Conservation (phyloP, 108 stramenopile genomes). For the Conticribra guillardii region DNA sequence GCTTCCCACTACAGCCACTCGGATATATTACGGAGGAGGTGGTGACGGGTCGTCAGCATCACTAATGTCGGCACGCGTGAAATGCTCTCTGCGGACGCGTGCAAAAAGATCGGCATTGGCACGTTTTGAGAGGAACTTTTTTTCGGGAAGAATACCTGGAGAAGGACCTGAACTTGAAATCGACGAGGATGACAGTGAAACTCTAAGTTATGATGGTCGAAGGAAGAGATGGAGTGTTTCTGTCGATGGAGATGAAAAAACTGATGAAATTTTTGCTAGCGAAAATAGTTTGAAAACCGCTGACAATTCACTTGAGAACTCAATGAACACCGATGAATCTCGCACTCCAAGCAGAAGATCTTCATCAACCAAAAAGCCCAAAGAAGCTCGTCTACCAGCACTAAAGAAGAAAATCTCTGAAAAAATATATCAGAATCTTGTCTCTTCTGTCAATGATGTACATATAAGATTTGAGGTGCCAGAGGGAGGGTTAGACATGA, state of each 20-base stretch:
- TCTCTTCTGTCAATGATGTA: slow-evolving; percentile 64
- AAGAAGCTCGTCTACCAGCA: slow-evolving; percentile 28
- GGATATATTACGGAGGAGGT: slow-evolving; percentile 64
- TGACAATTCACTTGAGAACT: not conserved
- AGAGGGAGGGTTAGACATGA: slow-evolving; percentile 58
- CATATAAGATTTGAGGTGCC: slow-evolving; percentile 84
- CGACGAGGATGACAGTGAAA: slow-evolving; percentile 10
- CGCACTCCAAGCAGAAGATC: slow-evolving; percentile 13
- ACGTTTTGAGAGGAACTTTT: slow-evolving; percentile 78
- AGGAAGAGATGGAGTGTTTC: slow-evolving; percentile 21
- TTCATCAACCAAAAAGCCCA: slow-evolving; percentile 21
- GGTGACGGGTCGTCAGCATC: slow-evolving; percentile 9
- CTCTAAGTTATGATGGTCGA: slow-evolving; percentile 28
- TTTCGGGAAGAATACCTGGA: slow-evolving; percentile 67
- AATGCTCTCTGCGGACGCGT: slow-evolving; percentile 68
- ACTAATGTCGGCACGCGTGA: not conserved
- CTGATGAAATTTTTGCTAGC: not conserved
- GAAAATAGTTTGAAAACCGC: not conserved
- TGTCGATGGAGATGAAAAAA: slow-evolving; percentile 11
- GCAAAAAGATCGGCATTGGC: slow-evolving; percentile 77
- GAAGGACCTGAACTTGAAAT: slow-evolving; percentile 58
- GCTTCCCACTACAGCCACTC: slow-evolving; percentile 70
- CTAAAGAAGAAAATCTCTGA: slow-evolving; percentile 65
- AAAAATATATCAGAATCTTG: slow-evolving; percentile 75
- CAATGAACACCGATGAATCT: not conserved